A percentile compares a stretch with the other conserved stretches of the same genome.
Conservation (phyloP, 257 asterid genomes). For the Anisodus acutangulus region DNA sequence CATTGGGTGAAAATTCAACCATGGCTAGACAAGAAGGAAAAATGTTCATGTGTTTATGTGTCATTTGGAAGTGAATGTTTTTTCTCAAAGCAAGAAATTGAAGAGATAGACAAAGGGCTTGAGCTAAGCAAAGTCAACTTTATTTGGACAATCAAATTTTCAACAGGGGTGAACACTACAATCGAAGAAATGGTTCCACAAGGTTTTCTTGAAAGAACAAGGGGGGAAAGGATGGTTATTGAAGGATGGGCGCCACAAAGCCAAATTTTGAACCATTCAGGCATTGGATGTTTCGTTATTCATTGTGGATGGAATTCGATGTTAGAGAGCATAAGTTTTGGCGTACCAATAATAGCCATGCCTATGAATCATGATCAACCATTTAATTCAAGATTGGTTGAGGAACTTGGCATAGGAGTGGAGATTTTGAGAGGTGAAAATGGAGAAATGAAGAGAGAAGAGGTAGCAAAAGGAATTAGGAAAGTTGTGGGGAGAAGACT, state of each 20-base stretch:
- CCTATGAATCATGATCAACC: constrained; percentile 32
- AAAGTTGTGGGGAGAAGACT: constrained; percentile 4
- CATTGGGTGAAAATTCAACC: background rate
- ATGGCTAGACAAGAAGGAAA: constrained; percentile 24
- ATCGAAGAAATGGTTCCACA: constrained; percentile 23
- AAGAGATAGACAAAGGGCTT: constrained; percentile 21
- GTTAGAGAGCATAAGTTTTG: background rate
- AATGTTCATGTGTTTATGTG: background rate
- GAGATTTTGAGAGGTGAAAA: constrained; percentile 24
- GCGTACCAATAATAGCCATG: constrained; percentile 21
- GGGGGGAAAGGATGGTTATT: background rate
- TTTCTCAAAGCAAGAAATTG: constrained; percentile 23
- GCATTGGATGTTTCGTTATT: constrained; percentile 12
- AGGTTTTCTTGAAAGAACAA: constrained; percentile 27
- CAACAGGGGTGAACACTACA: background rate
- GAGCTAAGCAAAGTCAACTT: constrained; percentile 11
- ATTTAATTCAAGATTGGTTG: constrained; percentile 22
- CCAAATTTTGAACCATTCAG: background rate
- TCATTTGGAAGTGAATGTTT: constrained; percentile 28
- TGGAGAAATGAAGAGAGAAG: constrained; percentile 28
- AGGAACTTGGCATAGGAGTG: constrained; percentile 28
- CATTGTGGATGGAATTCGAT: constrained; percentile 22
- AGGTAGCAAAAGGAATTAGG: constrained; percentile 28
- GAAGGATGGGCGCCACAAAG: constrained; percentile 27
- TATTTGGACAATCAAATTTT: constrained; percentile 22